Base-by-base conservation (phyloP, 2,329 filamentous ascomycete species). In the Diaporthe vexans region DNA sequence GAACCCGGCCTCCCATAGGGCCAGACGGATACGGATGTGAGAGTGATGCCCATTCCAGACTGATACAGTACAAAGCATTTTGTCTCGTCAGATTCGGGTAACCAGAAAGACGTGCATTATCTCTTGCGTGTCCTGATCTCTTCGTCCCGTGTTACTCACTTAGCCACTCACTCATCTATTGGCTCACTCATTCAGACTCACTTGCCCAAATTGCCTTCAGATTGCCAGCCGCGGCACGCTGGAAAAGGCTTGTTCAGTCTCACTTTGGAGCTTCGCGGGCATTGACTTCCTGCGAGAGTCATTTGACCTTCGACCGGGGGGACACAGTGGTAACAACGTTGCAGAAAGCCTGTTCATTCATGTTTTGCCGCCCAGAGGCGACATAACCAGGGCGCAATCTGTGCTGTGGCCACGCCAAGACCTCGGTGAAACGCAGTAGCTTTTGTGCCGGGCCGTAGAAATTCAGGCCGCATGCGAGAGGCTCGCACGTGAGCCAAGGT, bases 1-100 rank as follows among this genome's bases (percentile, higher is more conserved):
- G 70, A 72, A 51, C 48, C 37, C 40, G 70, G 57, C 46, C 35
- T 72, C 70, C 52, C 70, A 72, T 72, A 72, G 70, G 70, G 70
- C 70, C 70, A 72, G 57, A 21, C 57, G 21, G 19, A 72, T 35
- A 63, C 69, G 35, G 33, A 54, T 35, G 48, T 33, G 33, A 52
- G 48, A 8, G 13, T 40, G 46, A 52, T 54, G 7, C 29, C 48
- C 29, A 67, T 67, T 67, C 46, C 48, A 68, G 63, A 52, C 46
- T 52, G 46, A 67, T 26, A 46, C 58, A 29, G 52, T 26, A 46
- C 58, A 29, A 17, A 63, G 58, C 43, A 67, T 67, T 52, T 67
- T 52, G 46, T 67, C 63, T 67, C 63, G 63, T 52, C n/a, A 26
- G 63, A 19, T n/a, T 67, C 63, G 63, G 46, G 63, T 67, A 52